A percentile compares a stretch with the other conserved stretches of the same genome.
These are phyloP conservation scores for Mortierella alpina DNA, from an alignment of 192 early-diverging fungal species.

Conservation along the genomic window DNA sequence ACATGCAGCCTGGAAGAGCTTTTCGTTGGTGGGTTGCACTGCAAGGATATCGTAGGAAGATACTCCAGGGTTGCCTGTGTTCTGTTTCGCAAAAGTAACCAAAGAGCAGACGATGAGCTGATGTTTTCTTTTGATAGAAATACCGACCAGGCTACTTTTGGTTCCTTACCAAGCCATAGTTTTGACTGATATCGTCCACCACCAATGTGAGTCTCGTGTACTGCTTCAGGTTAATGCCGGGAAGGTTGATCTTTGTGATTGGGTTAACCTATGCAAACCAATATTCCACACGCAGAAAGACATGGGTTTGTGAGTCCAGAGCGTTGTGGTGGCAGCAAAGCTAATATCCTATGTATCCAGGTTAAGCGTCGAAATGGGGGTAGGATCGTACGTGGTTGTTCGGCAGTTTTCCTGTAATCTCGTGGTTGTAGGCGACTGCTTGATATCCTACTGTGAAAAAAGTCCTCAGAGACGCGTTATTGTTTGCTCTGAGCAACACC, in stretches of 20 bases:
- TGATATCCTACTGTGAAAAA: constrained; percentile 65
- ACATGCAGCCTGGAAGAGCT: constrained; percentile 78
- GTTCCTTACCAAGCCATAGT: constrained; percentile 63
- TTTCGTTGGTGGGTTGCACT: constrained; percentile 77
- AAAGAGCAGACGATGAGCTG: constrained; percentile 9
- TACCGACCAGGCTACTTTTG: background rate
- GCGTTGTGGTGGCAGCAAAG: background rate
- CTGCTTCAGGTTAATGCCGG: constrained; percentile 59
- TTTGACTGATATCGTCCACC: constrained; percentile 66
- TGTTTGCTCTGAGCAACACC: background rate
- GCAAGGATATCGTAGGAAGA: constrained; percentile 76
- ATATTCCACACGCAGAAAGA: background rate
- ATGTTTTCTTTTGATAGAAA: background rate
- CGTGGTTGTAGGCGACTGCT: constrained; percentile 66
- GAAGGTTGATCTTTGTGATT: constrained; percentile 44
- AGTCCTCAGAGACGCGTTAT: background rate
- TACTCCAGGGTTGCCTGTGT: constrained; percentile 47
- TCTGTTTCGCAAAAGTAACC: background rate
- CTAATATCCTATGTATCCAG: background rate
- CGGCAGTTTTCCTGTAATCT: constrained; percentile 57
- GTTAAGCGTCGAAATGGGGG: background rate
- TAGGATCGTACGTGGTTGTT: constrained; percentile 33
- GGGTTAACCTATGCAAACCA: constrained; percentile 48
- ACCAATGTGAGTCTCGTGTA: constrained; percentile 68
- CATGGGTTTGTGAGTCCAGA: background rate